Conservation (phyloP, 495 filamentous ascomycete species). For the Penicillium canescens region DNA sequence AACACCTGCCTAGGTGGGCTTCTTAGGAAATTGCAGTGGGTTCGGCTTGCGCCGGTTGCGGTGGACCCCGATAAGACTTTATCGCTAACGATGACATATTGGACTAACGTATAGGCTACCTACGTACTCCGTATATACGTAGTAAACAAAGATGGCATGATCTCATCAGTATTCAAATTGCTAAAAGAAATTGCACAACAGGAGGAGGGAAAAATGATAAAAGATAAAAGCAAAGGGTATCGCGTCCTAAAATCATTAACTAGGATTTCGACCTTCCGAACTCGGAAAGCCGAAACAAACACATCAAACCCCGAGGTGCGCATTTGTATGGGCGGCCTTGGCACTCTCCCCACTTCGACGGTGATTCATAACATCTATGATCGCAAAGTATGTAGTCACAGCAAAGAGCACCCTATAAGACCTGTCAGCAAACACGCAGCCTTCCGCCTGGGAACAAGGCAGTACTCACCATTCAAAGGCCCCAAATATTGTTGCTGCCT, state of each 20-base stretch:
- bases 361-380: slow-evolving; percentile 21
- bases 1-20: too few species aligned
- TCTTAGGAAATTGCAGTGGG: too few species aligned
- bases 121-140: too few species aligned
- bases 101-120: too few species aligned
- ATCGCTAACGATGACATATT: too few species aligned
- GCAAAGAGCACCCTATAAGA: slow-evolving; percentile 51
- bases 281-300: neutral
- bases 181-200: too few species aligned
- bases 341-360: slow-evolving; percentile 20
- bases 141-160: too few species aligned
- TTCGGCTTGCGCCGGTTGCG: too few species aligned
- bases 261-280: neutral
- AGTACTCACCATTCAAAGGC: slow-evolving; percentile 57
- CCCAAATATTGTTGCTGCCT: slow-evolving; percentile 54
- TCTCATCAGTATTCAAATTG: too few species aligned
- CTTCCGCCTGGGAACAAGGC: neutral
- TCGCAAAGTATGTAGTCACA: slow-evolving; percentile 35
- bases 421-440: neutral
- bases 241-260: neutral
- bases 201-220: too few species aligned
- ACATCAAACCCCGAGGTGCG: slow-evolving; percentile 21
- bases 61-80: too few species aligned
- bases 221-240: too few species aligned
- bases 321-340: slow-evolving; percentile 22